Conservation (phyloP, 1,139 yeast genomes). For the Debaryomyces robertsiae region DNA sequence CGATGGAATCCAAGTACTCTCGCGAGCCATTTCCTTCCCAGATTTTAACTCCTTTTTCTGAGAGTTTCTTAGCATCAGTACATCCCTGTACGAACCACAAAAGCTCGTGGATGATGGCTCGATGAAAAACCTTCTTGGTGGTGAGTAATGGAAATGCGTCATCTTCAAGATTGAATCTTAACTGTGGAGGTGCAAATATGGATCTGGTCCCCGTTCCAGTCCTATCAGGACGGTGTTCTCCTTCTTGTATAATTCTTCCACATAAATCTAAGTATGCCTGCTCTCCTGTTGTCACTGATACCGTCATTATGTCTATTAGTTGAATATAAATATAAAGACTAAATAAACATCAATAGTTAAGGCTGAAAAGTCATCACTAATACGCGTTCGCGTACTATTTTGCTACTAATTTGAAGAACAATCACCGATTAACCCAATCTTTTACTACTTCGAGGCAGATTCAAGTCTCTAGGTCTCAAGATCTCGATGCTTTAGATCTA, state of each 20-base stretch:
- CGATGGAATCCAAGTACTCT: constrained; percentile 82
- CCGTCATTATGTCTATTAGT: constrained; percentile 25
- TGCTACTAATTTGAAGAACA: too few species aligned
- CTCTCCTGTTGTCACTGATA: constrained; percentile 55
- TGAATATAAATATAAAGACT: too few species aligned
- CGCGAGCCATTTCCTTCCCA: constrained; percentile 99
- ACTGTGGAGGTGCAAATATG: constrained; percentile 93
- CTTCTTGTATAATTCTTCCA: constrained; percentile 70
- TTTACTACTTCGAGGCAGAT: too few species aligned
- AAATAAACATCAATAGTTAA: too few species aligned
- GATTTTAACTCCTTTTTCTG: constrained; percentile 84
- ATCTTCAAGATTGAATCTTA: constrained; percentile 74
- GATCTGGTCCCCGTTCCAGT: constrained; percentile 96
- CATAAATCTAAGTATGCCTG: constrained; percentile 86
- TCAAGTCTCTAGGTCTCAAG: too few species aligned
- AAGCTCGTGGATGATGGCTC: constrained; percentile 85
- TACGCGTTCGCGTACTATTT: not conserved
- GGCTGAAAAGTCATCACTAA: not conserved
- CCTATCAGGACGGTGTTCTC: constrained; percentile 91
- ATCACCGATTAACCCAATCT: too few species aligned
- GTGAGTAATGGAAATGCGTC: constrained; percentile 85
- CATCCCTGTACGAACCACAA: constrained; percentile 92
- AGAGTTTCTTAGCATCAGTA: constrained; percentile 79
- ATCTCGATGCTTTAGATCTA: too few species aligned
- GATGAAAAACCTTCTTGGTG: constrained; percentile 87